Conservation (phyloP, 441 rosid species). For the Cnidoscolus chayamansa region DNA sequence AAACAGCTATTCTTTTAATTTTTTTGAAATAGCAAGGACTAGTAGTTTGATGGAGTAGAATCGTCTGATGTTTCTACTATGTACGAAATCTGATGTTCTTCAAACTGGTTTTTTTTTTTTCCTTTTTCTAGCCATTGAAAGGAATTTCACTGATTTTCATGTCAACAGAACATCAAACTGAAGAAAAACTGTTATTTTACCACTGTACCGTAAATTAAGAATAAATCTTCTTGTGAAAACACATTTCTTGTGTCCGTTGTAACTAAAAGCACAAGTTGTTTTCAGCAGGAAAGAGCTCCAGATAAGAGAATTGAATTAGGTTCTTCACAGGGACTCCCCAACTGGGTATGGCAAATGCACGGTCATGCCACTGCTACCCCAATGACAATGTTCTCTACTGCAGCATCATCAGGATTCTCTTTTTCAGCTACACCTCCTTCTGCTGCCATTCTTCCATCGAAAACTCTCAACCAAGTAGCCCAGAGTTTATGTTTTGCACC, state of each 20-base stretch:
- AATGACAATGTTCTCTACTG: constrained; percentile 58
- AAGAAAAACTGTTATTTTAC: not conserved
- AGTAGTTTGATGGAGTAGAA: not conserved
- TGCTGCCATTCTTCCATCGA: constrained; percentile 51
- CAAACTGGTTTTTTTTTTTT: not conserved
- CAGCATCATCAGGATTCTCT: constrained; percentile 99
- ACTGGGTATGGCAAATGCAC: constrained; percentile 67
- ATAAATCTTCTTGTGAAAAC: not conserved
- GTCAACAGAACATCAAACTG: not conserved
- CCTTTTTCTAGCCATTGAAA: not conserved
- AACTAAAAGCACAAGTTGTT: not conserved
- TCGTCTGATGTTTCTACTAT: not conserved
- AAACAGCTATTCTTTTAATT: not conserved
- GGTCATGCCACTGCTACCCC: constrained; percentile 45
- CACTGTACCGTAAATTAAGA: not conserved
- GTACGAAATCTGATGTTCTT: not conserved
- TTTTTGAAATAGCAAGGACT: not conserved
- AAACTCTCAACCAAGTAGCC: constrained; percentile 35
- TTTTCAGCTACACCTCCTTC: constrained; percentile 48
- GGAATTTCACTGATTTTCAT: not conserved
- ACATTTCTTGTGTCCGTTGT: not conserved
- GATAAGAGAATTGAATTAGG: constrained; percentile 38
- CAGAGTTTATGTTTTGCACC: constrained; percentile 41
- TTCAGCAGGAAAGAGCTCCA: constrained; percentile 55
- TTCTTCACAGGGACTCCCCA: constrained; percentile 41